Base-by-base conservation (phyloP, 1,139 yeast genomes). In the Martiniozyma asiatica region DNA sequence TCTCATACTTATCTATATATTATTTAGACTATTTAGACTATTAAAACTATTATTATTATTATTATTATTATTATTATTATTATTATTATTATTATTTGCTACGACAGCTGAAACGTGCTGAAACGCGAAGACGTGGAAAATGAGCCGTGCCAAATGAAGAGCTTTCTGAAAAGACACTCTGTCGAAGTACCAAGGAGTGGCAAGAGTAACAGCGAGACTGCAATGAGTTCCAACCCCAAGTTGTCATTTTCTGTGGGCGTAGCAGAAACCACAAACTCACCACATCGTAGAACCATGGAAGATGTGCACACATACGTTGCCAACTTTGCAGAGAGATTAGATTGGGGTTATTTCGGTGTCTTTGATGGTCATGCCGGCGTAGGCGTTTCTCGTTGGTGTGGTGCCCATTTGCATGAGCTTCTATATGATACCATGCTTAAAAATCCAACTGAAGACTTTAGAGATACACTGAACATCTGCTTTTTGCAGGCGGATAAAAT, bases 301-400 rank as follows among this genome's bases (percentile, higher is more conserved):
- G 99, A 89, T 53, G 93, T 92, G 8, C 97, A 89, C 52, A 81
- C 94, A 0, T 84, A 80, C 48, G 85, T 85, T 26, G 89, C 93
- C 44, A 85, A 89, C 56, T 89, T 80, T 59, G 92, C 89, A 18
- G 93, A 84, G 44, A 56, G 80, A 33, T 65, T 77, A 14, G 97
- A 87, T 51, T 81, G 94, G 78, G 98, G 96, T 3, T 89, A 82
- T 52, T 87, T 89, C 65, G 98, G 93, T 11, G 68, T 89, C 4
- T 89, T 85, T 55, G 99, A 89, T 55, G 99, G 99, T 10, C 99
- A 89, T 56, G 98, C 97, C 3, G 99, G 99, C 12, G 73, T 76
- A 38, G 84, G 75, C 42, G 78, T 94, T 8, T 94, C 98, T 2
- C 73, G 92, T 44, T 89, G 94, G 94, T 85, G 97, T 58, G 94